These are phyloP conservation scores for Schizonepeta tenuifolia DNA, from an alignment of 257 asterid genomes.

Conservation along the genomic window DNA sequence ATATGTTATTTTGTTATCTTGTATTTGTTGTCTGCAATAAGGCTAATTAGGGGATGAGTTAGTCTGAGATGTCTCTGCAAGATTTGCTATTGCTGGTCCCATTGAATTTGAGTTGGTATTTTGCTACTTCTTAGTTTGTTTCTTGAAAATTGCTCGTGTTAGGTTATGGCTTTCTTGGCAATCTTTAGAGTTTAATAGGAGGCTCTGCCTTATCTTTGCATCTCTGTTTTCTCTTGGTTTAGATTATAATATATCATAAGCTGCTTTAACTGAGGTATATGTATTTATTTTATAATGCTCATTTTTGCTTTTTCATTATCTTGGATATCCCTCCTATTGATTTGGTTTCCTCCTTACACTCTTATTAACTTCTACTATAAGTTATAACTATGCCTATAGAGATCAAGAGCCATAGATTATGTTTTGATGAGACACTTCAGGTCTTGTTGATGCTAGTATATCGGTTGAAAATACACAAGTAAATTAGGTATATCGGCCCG, in stretches of 20 bases:
- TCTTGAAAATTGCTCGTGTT: background rate
- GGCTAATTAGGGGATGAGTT: constrained; percentile 21
- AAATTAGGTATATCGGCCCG: too few species aligned
- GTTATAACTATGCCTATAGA: background rate
- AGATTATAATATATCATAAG: background rate
- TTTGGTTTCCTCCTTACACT: too few species aligned
- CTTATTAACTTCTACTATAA: too few species aligned
- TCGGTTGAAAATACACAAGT: background rate
- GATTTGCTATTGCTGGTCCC: constrained; percentile 7
- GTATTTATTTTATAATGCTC: background rate
- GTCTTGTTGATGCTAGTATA: background rate
- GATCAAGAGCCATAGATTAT: background rate
- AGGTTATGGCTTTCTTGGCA: background rate
- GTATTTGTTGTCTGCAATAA: constrained; percentile 23
- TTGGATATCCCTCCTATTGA: background rate
- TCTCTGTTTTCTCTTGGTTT: constrained; percentile 4
- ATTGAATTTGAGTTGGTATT: background rate
- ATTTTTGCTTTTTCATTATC: background rate
- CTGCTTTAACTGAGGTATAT: background rate
- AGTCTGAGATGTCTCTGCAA: background rate
- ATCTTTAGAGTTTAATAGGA: background rate
- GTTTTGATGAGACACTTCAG: background rate
- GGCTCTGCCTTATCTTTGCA: background rate
- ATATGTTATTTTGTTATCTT: background rate
- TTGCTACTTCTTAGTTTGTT: background rate